Percentiles rank a stretch among this genome's conserved stretches.
These are phyloP conservation scores for Trifolium subterraneum DNA, from an alignment of 306 rosid species.

Conservation along the genomic window DNA sequence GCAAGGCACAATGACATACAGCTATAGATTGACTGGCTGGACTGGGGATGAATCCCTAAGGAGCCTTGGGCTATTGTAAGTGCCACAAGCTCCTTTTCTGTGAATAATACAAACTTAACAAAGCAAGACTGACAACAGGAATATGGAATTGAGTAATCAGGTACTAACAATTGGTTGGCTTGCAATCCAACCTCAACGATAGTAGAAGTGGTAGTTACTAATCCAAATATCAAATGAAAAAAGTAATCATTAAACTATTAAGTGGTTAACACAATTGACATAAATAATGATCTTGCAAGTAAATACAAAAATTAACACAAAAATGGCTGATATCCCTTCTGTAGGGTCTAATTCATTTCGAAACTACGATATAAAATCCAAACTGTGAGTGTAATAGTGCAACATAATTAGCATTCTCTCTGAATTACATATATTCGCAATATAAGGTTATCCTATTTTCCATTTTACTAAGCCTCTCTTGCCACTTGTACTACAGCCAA, in stretches of 20 bases:
- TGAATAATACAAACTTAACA: neutral
- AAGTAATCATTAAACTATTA: neutral
- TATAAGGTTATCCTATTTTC: conserved; percentile 14
- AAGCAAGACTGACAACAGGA: neutral
- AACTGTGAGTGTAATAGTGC: conserved; percentile 3
- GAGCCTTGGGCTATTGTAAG: neutral
- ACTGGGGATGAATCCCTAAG: neutral
- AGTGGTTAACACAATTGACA: neutral
- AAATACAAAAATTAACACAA: neutral
- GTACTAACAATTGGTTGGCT: neutral
- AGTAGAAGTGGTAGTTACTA: conserved; percentile 2
- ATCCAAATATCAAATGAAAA: neutral
- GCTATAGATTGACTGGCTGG: neutral
- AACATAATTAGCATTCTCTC: conserved; percentile 5
- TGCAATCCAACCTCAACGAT: neutral
- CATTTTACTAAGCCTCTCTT: conserved; percentile 21
- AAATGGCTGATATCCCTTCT: neutral
- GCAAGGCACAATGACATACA: neutral
- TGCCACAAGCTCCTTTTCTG: neutral
- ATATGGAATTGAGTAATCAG: neutral
- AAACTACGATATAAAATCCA: conserved; percentile 15
- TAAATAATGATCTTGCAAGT: neutral
- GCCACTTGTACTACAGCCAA: conserved; percentile 18
- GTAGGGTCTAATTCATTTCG: neutral
- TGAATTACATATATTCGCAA: conserved; percentile 15